These are phyloP conservation scores for Euphorbia schlechtendalii DNA, from an alignment of 441 rosid genomes.

Conservation along the genomic window DNA sequence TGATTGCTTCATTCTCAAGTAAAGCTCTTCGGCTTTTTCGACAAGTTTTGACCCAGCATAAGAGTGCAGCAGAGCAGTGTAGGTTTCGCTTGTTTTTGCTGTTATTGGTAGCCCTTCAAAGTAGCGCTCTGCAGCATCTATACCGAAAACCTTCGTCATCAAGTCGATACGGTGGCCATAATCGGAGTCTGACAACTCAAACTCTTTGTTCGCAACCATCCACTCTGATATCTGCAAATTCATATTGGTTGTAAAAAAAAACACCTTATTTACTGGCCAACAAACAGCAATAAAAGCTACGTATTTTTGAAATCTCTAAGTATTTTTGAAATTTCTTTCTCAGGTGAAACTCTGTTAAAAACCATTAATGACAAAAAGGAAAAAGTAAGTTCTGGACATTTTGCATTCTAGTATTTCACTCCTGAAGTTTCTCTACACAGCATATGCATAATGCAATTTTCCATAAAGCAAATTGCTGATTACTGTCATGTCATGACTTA, in stretches of 20 bases:
- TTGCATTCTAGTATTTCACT: background rate
- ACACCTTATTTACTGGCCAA: conserved; percentile 6
- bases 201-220: conserved; percentile 54
- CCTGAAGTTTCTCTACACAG: background rate
- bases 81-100: conserved; percentile 70
- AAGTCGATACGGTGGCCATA: conserved; percentile 64
- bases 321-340: too few species aligned
- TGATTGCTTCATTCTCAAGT: conserved; percentile 43
- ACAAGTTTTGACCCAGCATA: conserved; percentile 59
- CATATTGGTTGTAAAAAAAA: conserved; percentile 15
- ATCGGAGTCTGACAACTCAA: conserved; percentile 56
- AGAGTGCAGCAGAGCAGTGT: conserved; percentile 85
- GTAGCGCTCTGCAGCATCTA: conserved; percentile 83
- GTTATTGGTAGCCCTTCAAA: conserved; percentile 51
- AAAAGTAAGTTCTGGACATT: background rate
- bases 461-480: background rate
- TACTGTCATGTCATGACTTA: background rate
- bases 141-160: conserved; percentile 83
- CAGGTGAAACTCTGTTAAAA: background rate
- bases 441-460: background rate
- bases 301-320: background rate
- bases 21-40: conserved; percentile 60
- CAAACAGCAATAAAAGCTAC: background rate
- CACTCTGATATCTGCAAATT: conserved; percentile 61
- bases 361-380: background rate